phyloP scores from a whole-genome alignment of 257 asterid species.

The Cordia subcordata region DNA sequence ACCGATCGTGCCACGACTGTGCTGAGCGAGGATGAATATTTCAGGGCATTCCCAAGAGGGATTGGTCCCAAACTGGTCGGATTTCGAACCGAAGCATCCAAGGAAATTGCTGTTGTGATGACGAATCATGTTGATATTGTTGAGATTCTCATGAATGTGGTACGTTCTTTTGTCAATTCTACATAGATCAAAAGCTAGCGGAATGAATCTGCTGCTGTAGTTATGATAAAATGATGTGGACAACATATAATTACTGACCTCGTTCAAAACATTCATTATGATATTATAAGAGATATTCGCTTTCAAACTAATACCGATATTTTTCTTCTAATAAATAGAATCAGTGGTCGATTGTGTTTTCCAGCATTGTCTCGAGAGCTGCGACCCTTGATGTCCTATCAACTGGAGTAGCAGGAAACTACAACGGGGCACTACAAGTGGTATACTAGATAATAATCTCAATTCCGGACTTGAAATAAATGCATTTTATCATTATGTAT shows the following conservation, averaged over 20 bases:
- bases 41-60: conserved; percentile 18
- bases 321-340: conserved; percentile 20
- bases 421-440: conserved; percentile 35
- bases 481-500: too few species aligned
- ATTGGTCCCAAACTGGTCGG: conserved; percentile 14
- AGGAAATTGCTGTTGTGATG: conserved; percentile 16
- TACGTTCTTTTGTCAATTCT: conserved; percentile 1
- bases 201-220: too few species aligned
- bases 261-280: not conserved
- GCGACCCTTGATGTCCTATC: conserved; percentile 25
- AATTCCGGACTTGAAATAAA: not conserved
- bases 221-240: too few species aligned
- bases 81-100: conserved; percentile 28
- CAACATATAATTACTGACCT: not conserved
- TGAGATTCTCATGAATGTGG: conserved; percentile 47
- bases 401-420: conserved; percentile 31
- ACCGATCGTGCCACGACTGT: conserved; percentile 6
- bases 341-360: conserved; percentile 38
- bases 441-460: conserved; percentile 13
- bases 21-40: conserved; percentile 34
- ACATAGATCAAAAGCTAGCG: not conserved
- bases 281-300: too few species aligned
- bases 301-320: not conserved
- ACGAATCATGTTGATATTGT: conserved; percentile 19
- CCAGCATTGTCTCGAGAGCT: conserved; percentile 36